These are phyloP conservation scores for Neurospora africana DNA, from an alignment of 495 filamentous ascomycete genomes.

Conservation along the genomic window DNA sequence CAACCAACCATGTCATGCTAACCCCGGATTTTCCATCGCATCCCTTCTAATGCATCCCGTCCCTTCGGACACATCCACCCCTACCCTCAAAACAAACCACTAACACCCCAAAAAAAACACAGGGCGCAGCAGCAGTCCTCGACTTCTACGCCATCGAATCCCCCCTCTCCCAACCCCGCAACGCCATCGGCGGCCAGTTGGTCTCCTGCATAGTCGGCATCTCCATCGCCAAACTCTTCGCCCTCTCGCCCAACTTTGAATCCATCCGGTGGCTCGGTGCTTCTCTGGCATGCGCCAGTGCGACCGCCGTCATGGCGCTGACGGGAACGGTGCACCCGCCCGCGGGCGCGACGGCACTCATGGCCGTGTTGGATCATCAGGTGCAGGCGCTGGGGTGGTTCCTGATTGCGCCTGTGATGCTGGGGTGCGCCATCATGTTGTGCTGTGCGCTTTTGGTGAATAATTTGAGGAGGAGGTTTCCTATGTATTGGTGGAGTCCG, in stretches of 20 bases:
- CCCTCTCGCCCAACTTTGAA: conserved; percentile 42
- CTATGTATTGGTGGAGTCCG: conserved; percentile 68
- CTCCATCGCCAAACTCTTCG: conserved; percentile 57
- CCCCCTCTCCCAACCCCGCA: conserved; percentile 75
- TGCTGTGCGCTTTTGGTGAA: conserved; percentile 57
- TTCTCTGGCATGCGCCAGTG: conserved; percentile 56
- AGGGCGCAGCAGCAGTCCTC: conserved; percentile 73
- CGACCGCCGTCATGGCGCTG: conserved; percentile 62
- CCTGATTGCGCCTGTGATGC: conserved; percentile 54
- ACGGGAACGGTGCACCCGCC: conserved; percentile 80
- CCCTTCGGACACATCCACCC: too few relatives aligned
- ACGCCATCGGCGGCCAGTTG: conserved; percentile 60
- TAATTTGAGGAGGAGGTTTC: conserved; percentile 67
- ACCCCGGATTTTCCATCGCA: too few relatives aligned
- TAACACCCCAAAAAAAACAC: not conserved
- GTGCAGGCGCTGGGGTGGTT: conserved; percentile 60
- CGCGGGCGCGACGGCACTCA: conserved; percentile 74
- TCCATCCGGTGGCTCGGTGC: conserved; percentile 55
- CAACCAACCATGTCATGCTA: too few relatives aligned
- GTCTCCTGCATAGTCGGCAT: conserved; percentile 59
- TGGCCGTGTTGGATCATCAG: conserved; percentile 54
- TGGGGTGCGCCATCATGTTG: conserved; percentile 58
- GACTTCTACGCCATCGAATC: conserved; percentile 67
- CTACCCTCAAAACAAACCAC: too few relatives aligned
- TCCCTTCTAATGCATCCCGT: too few relatives aligned